These are phyloP conservation scores for Phialemoniopsis sp. DNA, from an alignment of 2,329 filamentous ascomycete genomes.

Conservation along the genomic window DNA sequence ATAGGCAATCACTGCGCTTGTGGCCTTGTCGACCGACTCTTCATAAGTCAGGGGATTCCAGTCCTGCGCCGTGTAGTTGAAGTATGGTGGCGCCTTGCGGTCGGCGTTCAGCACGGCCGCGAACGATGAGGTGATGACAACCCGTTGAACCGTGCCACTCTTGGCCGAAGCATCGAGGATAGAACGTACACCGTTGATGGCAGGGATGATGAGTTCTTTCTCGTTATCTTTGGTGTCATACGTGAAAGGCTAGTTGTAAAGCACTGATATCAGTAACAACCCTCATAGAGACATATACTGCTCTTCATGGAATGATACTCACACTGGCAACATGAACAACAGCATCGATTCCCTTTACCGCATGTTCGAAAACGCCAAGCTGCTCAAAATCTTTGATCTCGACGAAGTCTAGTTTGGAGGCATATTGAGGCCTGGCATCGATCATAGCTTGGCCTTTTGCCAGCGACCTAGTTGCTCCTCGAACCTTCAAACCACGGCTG, in stretches of 20 bases:
- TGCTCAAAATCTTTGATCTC: constrained; percentile 35
- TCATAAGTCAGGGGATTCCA: constrained; percentile 54
- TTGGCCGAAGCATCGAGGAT: constrained; percentile 30
- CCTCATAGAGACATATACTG: not conserved
- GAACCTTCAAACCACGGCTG: constrained; percentile 21
- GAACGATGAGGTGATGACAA: constrained; percentile 63
- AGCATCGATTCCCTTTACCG: too few species aligned
- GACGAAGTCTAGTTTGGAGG: constrained; percentile 29
- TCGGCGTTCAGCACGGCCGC: constrained; percentile 55
- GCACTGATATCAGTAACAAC: not conserved
- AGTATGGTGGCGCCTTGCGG: constrained; percentile 42
- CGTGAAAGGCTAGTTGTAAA: constrained; percentile 29
- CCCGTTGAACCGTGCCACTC: not conserved
- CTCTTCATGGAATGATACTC: not conserved
- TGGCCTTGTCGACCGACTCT: constrained; percentile 33
- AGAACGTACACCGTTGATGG: constrained; percentile 38
- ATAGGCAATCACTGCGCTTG: constrained; percentile 40
- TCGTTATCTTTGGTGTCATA: constrained; percentile 38
- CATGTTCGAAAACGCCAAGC: too few species aligned
- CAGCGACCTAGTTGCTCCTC: constrained; percentile 2
- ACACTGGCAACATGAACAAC: not conserved
- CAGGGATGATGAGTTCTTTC: constrained; percentile 37
- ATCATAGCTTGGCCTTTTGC: too few species aligned
- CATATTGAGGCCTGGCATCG: constrained; percentile 14
- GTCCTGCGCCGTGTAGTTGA: constrained; percentile 48